Base-by-base conservation (phyloP, 192 early-diverging fungal species). In the Allomyces macrogynus region DNA sequence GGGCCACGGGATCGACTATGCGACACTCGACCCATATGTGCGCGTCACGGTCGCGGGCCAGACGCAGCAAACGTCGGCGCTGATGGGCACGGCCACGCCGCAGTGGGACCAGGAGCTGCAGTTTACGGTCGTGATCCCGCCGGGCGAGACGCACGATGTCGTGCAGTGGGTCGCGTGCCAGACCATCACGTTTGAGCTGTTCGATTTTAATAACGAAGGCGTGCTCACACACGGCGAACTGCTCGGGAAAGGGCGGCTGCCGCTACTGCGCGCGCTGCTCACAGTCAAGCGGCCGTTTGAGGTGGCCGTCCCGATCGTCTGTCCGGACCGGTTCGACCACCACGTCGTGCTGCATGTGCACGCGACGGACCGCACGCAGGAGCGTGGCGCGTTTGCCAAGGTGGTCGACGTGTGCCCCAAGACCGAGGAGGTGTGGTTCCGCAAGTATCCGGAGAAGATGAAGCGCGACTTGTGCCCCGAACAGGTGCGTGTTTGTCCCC, bases 331-430 rank as follows among this genome's bases (percentile, higher is more conserved):
- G 63, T 32, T 23, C 8, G 64, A 54, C 5, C n/a, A 57, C 49
- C 64, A 22, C 16, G 27, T 64, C 23, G n/a, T 11, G 23, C 62
- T 77, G 14, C 71, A 76, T 43, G 32, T 77, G 20, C 64, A 69
- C 40, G 60, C 76, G 22, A 43, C 67, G 10, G 76, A 77, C 66
- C 63, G 54, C 27, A 76, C 76, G 23, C 62, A 65, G 20, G 76
- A 77, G 64, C 57, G 57, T n/a, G 76, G 62, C 57, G 64, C 68
- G 1, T 76, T 74, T 74, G 67, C 76, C n/a, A 77, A 77, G 44
- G 43, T 77, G 4, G 65, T 71, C 22, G 76, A 77, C 61, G 62
- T 66, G 22, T 73, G 67, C 44, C 54, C 23, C 1, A 11, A 18
- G 40, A 62, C 69, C 5, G 76, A 77, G 62, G 73, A 77, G 54